Conservation (phyloP, 805 yeast species). For the Maudiozyma saulgeensis region DNA sequence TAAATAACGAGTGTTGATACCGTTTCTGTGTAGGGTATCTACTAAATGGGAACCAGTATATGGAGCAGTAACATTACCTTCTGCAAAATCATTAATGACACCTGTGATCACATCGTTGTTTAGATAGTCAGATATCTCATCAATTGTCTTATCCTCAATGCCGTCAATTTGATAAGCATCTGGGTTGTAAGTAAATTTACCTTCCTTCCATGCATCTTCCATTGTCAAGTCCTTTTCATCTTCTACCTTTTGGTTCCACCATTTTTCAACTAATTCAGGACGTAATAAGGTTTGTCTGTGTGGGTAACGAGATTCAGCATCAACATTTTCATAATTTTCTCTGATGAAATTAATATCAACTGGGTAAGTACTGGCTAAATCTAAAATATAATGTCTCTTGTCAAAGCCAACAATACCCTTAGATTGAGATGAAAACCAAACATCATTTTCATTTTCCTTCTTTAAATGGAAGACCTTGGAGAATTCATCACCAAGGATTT, state of each 20-base stretch:
- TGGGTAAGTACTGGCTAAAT: constrained; percentile 76
- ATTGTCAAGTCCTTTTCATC: constrained; percentile 18
- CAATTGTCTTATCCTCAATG: constrained; percentile 39
- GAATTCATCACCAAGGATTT: constrained; percentile 44
- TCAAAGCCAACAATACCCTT: constrained; percentile 85
- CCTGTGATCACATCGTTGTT: constrained; percentile 52
- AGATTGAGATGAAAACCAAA: constrained; percentile 64
- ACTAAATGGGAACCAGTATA: constrained; percentile 74
- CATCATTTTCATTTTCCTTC: constrained; percentile 31
- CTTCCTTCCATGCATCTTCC: constrained; percentile 33
- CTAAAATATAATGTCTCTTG: constrained; percentile 74
- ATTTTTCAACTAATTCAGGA: constrained; percentile 80
- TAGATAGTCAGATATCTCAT: constrained; percentile 60
- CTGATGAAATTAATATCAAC: constrained; percentile 72
- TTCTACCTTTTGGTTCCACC: constrained; percentile 71
- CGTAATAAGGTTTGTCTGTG: constrained; percentile 72
- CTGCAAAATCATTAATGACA: constrained; percentile 36
- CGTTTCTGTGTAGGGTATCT: constrained; percentile 59
- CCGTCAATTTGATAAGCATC: constrained; percentile 54
- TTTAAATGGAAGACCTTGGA: constrained; percentile 74
- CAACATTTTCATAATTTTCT: constrained; percentile 34
- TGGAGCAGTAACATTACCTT: constrained; percentile 48
- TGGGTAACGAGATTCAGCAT: constrained; percentile 52
- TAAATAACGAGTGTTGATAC: constrained; percentile 83
- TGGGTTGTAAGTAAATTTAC: constrained; percentile 58